phyloP scores from a whole-genome alignment of 345 rosid species.

The Viola odorata region DNA sequence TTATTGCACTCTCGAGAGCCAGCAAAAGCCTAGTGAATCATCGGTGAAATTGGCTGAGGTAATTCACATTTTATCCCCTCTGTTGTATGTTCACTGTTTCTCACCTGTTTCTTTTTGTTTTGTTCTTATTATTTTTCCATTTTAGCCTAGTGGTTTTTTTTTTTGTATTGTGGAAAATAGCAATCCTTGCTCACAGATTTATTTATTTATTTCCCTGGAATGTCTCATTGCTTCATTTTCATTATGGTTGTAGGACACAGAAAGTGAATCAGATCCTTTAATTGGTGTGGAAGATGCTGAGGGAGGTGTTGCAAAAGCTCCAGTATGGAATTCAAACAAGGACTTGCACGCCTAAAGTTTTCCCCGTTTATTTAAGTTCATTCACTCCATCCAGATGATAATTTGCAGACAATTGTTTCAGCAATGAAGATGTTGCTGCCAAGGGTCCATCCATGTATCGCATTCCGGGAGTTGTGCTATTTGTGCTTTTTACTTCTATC shows the following conservation, averaged over 20 bases:
- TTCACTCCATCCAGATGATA: slow-evolving; percentile 13
- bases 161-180: background rate
- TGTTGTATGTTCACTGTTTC: background rate
- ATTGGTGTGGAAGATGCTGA: slow-evolving; percentile 64
- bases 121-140: background rate
- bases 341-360: slow-evolving; percentile 69
- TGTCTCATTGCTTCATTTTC: background rate
- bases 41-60: slow-evolving; percentile 75
- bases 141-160: background rate
- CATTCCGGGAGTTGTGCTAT: slow-evolving; percentile 12
- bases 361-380: slow-evolving; percentile 10
- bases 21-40: slow-evolving; percentile 73
- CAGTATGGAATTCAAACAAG: slow-evolving; percentile 85
- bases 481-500: slow-evolving; percentile 14
- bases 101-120: background rate
- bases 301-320: slow-evolving; percentile 52
- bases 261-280: slow-evolving; percentile 79
- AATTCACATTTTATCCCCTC: slow-evolving; percentile 2
- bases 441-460: slow-evolving; percentile 2
- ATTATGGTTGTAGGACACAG: slow-evolving; percentile 46
- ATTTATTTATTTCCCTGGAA: background rate
- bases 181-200: too few relatives aligned
- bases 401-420: slow-evolving; percentile 24
- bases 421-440: slow-evolving; percentile 49
- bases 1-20: slow-evolving; percentile 63